Base-by-base conservation (phyloP, 371 early-diverging fungal genomes). In the Apophysomyces ossiformis region DNA sequence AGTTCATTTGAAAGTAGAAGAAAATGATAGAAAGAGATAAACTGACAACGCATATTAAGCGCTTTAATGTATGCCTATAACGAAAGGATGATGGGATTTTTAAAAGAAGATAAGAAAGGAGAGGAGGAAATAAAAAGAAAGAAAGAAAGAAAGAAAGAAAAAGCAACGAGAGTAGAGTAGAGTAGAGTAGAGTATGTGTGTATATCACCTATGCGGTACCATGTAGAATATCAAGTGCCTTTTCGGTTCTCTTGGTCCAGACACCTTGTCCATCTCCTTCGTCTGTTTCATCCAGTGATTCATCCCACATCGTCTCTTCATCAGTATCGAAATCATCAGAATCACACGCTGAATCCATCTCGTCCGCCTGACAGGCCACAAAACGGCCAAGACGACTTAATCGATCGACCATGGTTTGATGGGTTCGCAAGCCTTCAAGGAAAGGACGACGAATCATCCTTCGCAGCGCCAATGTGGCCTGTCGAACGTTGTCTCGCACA, bases 361-460 rank as follows among this genome's bases (percentile, higher is more conserved):
- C 71, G 45, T 69, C 72, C 37, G 39, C 41, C 15, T 74, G 71
- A 37, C 47, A 61, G 9, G 72, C 67, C 7, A 69, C 71, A 69
- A 69, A 78, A 5, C 69, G 50, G 15, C 78, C 68, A 5, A 78
- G 61, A 13, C 73, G 62, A 45, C 60, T 69, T 0, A 78, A 62
- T 13, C 78, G 68, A 16, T 73, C 75, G 16, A 78, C 65, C 12
- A 78, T 66, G 11, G 63, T 67, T 57, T 73, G 67, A 47, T 78
- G 72, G 12, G 75, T 71, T 13, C 73, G 62, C 26, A 78, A 41
- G n/a, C 73, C 66, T 64, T 75, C 72, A 0, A 78, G 60, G 1
- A 75, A 74, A 18, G 73, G 75, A 26, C 73, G 69, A 26, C 70
- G 61, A 45, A 78, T 72, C 78, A 78, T 78, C 15, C 78, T 71